Percentiles rank a stretch among this genome's conserved stretches.
Conservation (phyloP, 495 filamentous ascomycete genomes). For the Rhizodiscina lignyota region DNA sequence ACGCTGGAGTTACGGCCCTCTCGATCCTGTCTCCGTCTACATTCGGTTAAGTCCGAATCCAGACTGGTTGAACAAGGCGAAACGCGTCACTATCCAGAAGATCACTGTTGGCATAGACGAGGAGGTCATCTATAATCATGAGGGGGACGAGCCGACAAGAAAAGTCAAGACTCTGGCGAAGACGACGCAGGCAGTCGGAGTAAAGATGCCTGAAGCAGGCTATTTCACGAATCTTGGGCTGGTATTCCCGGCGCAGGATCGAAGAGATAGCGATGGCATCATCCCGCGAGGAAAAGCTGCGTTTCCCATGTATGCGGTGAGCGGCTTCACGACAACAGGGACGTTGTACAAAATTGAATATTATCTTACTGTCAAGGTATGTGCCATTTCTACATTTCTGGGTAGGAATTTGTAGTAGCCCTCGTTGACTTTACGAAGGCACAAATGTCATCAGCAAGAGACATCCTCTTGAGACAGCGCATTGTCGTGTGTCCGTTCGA, state of each 20-base stretch:
- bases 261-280: slow-evolving; percentile 76
- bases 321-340: slow-evolving; percentile 83
- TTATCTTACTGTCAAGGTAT: slow-evolving; percentile 82
- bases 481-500: slow-evolving; percentile 95
- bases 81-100: slow-evolving; percentile 82
- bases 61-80: slow-evolving; percentile 78
- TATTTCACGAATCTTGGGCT: slow-evolving; percentile 84
- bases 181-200: slow-evolving; percentile 62
- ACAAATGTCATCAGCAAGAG: slow-evolving; percentile 74
- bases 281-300: slow-evolving; percentile 67
- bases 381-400: slow-evolving; percentile 8
- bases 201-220: slow-evolving; percentile 71
- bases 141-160: slow-evolving; percentile 89
- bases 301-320: slow-evolving; percentile 79
- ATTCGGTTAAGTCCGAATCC: slow-evolving; percentile 84
- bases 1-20: slow-evolving; percentile 88
- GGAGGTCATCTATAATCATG: slow-evolving; percentile 92
- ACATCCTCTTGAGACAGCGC: slow-evolving; percentile 78
- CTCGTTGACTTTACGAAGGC: slow-evolving; percentile 36
- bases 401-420: background rate
- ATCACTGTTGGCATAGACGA: slow-evolving; percentile 92
- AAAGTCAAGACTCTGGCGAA: slow-evolving; percentile 78
- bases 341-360: slow-evolving; percentile 98
- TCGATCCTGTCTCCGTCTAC: slow-evolving; percentile 90
- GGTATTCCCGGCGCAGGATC: slow-evolving; percentile 80